Evolutionary conservation across 2,329 filamentous ascomycete genomes (phyloP).

Genomic region (Chalara sp.): DNA sequence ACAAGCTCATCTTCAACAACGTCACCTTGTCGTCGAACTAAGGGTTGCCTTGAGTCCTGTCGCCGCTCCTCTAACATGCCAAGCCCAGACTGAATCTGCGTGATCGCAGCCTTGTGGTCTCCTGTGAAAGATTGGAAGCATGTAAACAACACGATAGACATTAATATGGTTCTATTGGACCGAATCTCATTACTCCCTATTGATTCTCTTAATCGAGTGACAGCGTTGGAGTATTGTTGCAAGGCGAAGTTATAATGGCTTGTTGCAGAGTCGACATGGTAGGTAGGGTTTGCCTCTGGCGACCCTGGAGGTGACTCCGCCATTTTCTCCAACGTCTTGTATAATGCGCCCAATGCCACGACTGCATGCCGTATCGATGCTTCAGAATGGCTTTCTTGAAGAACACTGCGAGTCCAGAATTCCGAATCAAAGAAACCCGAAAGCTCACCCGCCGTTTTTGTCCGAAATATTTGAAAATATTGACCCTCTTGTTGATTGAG

Average conservation of each 20-base stretch:
- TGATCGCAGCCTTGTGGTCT: conserved; percentile 54
- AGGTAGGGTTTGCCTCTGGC: conserved; percentile 13
- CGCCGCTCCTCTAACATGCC: conserved; percentile 46
- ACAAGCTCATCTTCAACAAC: conserved; percentile 44
- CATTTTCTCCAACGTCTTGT: conserved; percentile 57
- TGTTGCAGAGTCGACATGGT: conserved; percentile 31
- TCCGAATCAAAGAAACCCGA: conserved; percentile 61
- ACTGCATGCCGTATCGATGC: conserved; percentile 58
- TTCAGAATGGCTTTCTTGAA: conserved; percentile 57
- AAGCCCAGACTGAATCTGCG: conserved; percentile 54
- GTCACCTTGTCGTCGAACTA: conserved; percentile 15
- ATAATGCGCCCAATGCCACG: conserved; percentile 58
- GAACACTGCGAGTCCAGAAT: conserved; percentile 58
- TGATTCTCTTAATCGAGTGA: conserved; percentile 41
- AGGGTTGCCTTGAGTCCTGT: conserved; percentile 33
- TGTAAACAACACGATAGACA: conserved; percentile 58
- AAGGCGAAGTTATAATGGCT: conserved; percentile 55
- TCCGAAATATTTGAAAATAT: conserved; percentile 57
- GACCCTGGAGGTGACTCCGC: conserved; percentile 39
- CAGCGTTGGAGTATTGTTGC: conserved; percentile 51
- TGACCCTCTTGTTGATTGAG: conserved; percentile 45
- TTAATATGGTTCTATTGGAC: conserved; percentile 49
- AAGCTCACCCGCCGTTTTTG: conserved; percentile 54
- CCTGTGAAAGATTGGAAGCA: conserved; percentile 64
- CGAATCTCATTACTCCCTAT: conserved; percentile 34